Base-by-base conservation (phyloP, 2,329 filamentous ascomycete species). In the Penicillium italicum region DNA sequence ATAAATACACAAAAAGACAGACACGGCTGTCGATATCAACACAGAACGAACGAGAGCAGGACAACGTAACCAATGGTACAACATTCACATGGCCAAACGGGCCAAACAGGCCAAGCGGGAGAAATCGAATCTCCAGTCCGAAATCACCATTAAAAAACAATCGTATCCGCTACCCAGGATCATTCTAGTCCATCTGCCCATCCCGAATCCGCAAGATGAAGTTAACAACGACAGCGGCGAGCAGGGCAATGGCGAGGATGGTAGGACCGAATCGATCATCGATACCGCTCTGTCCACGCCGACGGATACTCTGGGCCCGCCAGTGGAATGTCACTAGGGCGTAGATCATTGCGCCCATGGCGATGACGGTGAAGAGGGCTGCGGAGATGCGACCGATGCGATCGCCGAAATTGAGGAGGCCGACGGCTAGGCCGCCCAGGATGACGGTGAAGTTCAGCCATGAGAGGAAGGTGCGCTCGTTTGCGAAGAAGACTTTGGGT, bases 391-490 rank as follows among this genome's bases (percentile, higher is more conserved):
- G 94, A 67, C 93, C 93, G 53, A 96, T 86, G 62, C 86, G 87
- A 77, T 99, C 94, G 72, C 94, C 94, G 69, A 99, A 99, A 81
- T 99, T 99, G 69, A 99, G 86, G 72, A 99, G 91, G 66, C 94
- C 94, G 66, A 99, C 90, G 64, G 94, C 93, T 48, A 99, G 86
- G 62, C 94, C 94, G 70, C 94, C 94, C 59, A 99, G 89, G 76
- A 99, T 93, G 71, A 99, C 92, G 74, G 92, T 96, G 82, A 97
- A 97, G 84, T 99, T 99, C 71, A 99, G 90, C 94, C 94, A 99
- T 77, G 91, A 96, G 70, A 99, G 86, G 75, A 99, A 99, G 61
- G 94, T 99, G 62, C 94, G 91, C 80, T 99, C 94, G 82, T 99
- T 99, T 78, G 94, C 94, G 82, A 99, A 99, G 85, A 97, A 99